Percentiles rank a stretch among this genome's conserved stretches.
Evolutionary conservation across 345 rosid genomes (phyloP).

Genomic region (Capsella bursapastoris): DNA sequence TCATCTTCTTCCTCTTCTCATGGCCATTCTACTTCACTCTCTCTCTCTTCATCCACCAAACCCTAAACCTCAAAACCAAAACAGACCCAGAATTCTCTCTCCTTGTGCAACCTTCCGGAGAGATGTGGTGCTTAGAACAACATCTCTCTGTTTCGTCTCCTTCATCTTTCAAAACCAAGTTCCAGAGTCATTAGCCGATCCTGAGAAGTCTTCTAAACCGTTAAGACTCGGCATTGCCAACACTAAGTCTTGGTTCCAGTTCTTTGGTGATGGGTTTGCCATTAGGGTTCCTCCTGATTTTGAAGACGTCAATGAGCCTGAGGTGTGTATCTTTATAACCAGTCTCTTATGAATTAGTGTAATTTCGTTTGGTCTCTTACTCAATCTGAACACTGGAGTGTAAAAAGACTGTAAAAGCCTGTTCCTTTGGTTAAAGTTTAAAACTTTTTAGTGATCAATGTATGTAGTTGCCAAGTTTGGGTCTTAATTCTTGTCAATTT

Average conservation of each 20-base stretch:
- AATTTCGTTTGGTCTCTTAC: background rate
- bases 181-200: constrained; percentile 57
- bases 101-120: constrained; percentile 50
- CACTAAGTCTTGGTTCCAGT: constrained; percentile 88
- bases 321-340: constrained; percentile 49
- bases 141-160: constrained; percentile 52
- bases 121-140: constrained; percentile 55
- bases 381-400: constrained; percentile 3
- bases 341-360: constrained; percentile 3
- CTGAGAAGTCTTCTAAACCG: constrained; percentile 54
- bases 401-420: background rate
- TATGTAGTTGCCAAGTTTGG: constrained; percentile 12
- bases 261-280: constrained; percentile 82
- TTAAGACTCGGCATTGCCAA: constrained; percentile 62
- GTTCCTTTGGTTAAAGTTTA: constrained; percentile 14
- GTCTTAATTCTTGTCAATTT: constrained; percentile 14
- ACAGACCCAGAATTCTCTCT: constrained; percentile 28
- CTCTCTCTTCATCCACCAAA: constrained; percentile 54
- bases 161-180: constrained; percentile 52
- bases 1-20: constrained; percentile 43
- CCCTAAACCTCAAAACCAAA: constrained; percentile 37
- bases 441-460: background rate
- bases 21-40: constrained; percentile 68
- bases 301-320: constrained; percentile 86
- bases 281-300: constrained; percentile 89